Percentiles rank a stretch among this genome's conserved stretches.
Conservation (phyloP, 1,284 basidiomycete species). For the Ceratobasidium sp. region DNA sequence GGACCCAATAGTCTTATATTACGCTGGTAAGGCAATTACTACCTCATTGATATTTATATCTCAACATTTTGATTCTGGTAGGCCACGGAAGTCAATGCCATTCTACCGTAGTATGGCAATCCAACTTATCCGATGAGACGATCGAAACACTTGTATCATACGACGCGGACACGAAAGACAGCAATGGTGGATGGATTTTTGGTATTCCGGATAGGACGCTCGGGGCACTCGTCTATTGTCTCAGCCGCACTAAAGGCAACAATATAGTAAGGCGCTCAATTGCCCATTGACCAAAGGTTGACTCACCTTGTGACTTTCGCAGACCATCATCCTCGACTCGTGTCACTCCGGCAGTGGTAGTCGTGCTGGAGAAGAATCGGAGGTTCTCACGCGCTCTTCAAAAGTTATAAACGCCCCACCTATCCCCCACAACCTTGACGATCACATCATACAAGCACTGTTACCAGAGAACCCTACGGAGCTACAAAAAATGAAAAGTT, state of each 20-base stretch:
- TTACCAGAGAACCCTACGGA: background rate
- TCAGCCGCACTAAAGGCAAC: conserved; percentile 14
- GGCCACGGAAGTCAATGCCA: conserved; percentile 2
- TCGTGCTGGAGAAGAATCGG: background rate
- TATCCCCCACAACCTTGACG: background rate
- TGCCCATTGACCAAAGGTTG: background rate
- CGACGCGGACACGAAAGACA: background rate
- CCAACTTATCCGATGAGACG: background rate
- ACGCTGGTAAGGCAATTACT: background rate
- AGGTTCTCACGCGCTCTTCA: background rate
- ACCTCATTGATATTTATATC: background rate
- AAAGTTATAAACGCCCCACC: background rate
- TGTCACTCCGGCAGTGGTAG: conserved; percentile 14
- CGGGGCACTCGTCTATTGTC: background rate
- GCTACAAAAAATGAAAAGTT: too few species aligned
- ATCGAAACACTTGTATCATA: conserved; percentile 13
- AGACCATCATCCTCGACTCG: conserved; percentile 26
- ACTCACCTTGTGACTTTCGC: background rate
- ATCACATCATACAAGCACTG: background rate
- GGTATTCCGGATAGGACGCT: conserved; percentile 33
- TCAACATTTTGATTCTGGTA: background rate
- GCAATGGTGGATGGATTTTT: background rate
- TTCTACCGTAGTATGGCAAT: background rate
- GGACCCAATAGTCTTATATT: conserved; percentile 30
- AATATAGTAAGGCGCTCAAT: conserved; percentile 6